Conservation (phyloP, 768 basidiomycete species). For the Boletus reticuloceps region DNA sequence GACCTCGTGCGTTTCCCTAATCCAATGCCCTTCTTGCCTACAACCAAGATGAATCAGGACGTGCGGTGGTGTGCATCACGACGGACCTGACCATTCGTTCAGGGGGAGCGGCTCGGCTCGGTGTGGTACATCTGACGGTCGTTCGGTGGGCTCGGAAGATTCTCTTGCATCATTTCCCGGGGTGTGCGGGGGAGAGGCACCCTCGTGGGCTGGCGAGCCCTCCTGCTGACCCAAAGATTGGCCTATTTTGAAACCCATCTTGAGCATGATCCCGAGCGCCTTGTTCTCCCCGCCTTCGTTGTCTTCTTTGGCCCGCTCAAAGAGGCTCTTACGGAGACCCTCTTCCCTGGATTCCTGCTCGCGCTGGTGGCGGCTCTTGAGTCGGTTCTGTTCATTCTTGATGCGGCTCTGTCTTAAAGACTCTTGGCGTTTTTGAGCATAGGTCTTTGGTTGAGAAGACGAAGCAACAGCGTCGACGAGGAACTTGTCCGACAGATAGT, state of each 20-base stretch:
- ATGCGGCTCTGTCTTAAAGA: conserved; percentile 52
- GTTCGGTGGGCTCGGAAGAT: conserved; percentile 1
- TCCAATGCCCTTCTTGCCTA: conserved; percentile 81
- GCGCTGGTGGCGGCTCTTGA: conserved; percentile 59
- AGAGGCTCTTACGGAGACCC: conserved; percentile 76
- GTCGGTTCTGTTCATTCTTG: conserved; percentile 66
- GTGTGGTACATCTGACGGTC: conserved; percentile 33
- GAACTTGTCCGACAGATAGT: conserved; percentile 90
- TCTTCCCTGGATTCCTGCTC: conserved; percentile 77
- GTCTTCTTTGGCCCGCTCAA: conserved; percentile 70
- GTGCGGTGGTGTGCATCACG: neutral
- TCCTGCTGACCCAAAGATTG: conserved; percentile 61
- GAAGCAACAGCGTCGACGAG: conserved; percentile 42
- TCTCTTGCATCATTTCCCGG: conserved; percentile 2
- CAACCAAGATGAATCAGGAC: conserved; percentile 4
- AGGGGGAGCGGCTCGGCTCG: conserved; percentile 69
- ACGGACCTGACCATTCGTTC: conserved; percentile 79
- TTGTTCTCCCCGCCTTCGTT: conserved; percentile 54
- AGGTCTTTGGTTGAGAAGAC: conserved; percentile 53
- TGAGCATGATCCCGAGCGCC: conserved; percentile 87
- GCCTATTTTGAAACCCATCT: conserved; percentile 90
- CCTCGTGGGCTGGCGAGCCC: conserved; percentile 5
- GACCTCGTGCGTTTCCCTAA: conserved; percentile 65
- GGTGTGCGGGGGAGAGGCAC: neutral
- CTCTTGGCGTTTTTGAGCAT: conserved; percentile 68